Base-by-base conservation (phyloP, 805 yeast genomes). In the Grigorovia humatica region DNA sequence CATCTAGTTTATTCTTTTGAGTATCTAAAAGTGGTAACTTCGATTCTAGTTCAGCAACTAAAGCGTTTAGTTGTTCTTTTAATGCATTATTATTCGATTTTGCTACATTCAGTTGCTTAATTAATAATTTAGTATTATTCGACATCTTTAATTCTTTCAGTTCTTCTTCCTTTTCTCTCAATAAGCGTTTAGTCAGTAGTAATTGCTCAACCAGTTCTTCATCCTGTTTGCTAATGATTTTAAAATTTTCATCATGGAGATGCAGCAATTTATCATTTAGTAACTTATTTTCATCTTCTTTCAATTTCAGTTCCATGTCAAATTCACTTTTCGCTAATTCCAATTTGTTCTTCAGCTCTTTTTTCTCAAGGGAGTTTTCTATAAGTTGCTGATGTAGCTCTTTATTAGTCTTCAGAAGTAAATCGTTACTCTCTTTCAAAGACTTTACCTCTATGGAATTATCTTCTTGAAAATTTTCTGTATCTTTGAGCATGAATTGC, bases 21-120 rank as follows among this genome's bases (percentile, higher is more conserved):
- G 82, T 85, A 49, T 81, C 83, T 47, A 91, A 76, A 2, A 83
- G 71, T 0, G 98, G 97, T 51, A 87, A 81, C 60, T 85, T 82
- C 32, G 78, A 74, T 59, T 88, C 95, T 55, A 90, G 71, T 65
- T 89, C 96, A 18, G 74, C 73, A 35, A 89, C 80, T 57, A 91
- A 81, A 1, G 74, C 72, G 58, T 85, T 83, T 52, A 90, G 72
- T 65, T 88, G 91, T 40, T 72, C 66, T 51, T 89, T 85, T 53
- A 91, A 73, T 51, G 42, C 15, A 12, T 23, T 19, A 9, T 23
- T 43, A 17, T 43, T 43, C 15, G 46, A 8, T 43, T 9, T n/a
- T 27, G 6, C 30, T 17, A 17, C 2, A 12, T 20, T 27, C 46
- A 27, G 18, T 43, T 38, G 42, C 13, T 38, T 38, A 13, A 38